A percentile compares a stretch with the other conserved stretches of the same genome.
Conservation (phyloP, 2,329 filamentous ascomycete genomes). For the Zymoseptoria tritici region DNA sequence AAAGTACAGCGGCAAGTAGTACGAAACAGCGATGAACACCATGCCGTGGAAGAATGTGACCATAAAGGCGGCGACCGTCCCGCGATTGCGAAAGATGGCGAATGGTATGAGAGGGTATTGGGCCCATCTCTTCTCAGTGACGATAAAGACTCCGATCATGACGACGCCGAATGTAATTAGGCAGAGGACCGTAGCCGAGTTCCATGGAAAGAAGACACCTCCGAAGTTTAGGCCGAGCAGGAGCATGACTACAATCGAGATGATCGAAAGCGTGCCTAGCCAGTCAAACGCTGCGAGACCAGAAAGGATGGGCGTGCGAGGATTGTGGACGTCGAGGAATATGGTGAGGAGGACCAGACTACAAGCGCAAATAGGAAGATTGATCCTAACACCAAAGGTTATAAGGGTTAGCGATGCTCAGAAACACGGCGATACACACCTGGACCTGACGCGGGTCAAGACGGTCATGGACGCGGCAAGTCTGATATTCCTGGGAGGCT, state of each 20-base stretch:
- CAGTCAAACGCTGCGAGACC: constrained; percentile 49
- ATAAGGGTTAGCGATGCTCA: no score
- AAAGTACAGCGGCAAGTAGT: constrained; percentile 67
- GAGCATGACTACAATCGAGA: constrained; percentile 45
- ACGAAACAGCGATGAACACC: constrained; percentile 56
- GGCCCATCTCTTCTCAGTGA: constrained; percentile 58
- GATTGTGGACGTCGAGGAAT: constrained; percentile 50
- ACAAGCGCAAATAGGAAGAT: constrained; percentile 44
- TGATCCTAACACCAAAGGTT: constrained; percentile 32
- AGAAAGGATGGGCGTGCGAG: constrained; percentile 41
- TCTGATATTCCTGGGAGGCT: no score
- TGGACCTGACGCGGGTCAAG: no score
- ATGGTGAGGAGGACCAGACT: constrained; percentile 45
- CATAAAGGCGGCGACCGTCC: constrained; percentile 51
- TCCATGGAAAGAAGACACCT: constrained; percentile 47
- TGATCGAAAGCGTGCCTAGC: constrained; percentile 46
- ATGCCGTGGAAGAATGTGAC: constrained; percentile 44
- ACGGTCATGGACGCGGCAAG: no score
- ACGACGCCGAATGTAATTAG: constrained; percentile 46
- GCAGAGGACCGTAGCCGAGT: constrained; percentile 48
- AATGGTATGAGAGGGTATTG: constrained; percentile 63
- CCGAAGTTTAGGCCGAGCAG: constrained; percentile 50
- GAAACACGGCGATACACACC: no score
- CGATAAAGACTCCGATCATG: constrained; percentile 47
- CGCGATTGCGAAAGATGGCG: constrained; percentile 49